Conservation (phyloP, 768 basidiomycete species). For the Favolaschia claudopus region DNA sequence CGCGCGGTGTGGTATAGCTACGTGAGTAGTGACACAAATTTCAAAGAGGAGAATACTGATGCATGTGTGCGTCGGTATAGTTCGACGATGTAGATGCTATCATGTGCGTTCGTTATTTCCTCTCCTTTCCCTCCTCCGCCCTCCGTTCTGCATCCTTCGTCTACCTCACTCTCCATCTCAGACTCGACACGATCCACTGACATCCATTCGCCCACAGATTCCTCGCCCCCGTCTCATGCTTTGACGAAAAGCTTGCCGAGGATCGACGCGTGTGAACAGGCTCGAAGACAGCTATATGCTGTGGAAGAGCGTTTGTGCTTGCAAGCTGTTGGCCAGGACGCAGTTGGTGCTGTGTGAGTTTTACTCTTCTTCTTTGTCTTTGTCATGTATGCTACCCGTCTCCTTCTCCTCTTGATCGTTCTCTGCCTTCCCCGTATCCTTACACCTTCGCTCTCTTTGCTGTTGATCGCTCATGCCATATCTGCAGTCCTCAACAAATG, state of each 20-base stretch:
- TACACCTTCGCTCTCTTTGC: not conserved
- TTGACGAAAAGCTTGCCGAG: slow-evolving; percentile 81
- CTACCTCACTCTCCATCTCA: slow-evolving; percentile 4
- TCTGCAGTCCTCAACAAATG: slow-evolving; percentile 74
- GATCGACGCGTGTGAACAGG: slow-evolving; percentile 72
- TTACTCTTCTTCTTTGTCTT: not conserved
- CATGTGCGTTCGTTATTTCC: slow-evolving; percentile 73
- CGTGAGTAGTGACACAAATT: too few relatives aligned
- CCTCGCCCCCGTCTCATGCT: slow-evolving; percentile 67
- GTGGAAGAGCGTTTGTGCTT: slow-evolving; percentile 78
- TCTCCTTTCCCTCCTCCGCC: not conserved
- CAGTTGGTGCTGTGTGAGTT: slow-evolving; percentile 60
- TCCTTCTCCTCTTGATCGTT: not conserved
- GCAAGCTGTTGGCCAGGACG: slow-evolving; percentile 66
- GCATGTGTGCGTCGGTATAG: too few relatives aligned
- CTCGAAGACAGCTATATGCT: slow-evolving; percentile 80
- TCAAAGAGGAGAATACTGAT: too few relatives aligned
- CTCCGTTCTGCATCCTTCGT: slow-evolving; percentile 11
- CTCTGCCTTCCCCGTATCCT: not conserved
- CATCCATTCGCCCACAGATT: not conserved
- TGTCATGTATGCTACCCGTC: not conserved
- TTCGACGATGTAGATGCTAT: slow-evolving; percentile 85
- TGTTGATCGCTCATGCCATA: not conserved
- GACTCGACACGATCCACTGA: slow-evolving; percentile 1
- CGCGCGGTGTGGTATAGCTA: slow-evolving; percentile 81